These are phyloP conservation scores for Globisporangium okanoganense DNA, from an alignment of 352 stramenopile genomes.

Conservation along the genomic window DNA sequence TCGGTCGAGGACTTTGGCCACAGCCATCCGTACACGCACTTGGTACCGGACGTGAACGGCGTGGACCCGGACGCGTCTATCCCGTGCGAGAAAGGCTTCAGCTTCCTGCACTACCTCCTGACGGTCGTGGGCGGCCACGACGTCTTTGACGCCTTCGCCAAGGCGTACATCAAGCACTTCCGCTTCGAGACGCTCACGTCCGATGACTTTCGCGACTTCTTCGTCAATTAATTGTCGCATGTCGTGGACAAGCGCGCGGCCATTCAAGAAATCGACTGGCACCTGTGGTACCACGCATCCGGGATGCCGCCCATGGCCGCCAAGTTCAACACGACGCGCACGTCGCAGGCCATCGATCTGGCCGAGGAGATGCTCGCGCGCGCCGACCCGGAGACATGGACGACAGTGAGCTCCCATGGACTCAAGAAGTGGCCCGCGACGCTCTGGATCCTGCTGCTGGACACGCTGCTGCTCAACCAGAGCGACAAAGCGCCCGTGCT, in stretches of 20 bases:
- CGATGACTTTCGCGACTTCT: constrained; percentile 67
- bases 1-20: constrained; percentile 47
- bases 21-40: constrained; percentile 79
- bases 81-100: constrained; percentile 95
- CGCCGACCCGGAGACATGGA: constrained; percentile 27
- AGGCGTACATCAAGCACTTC: constrained; percentile 90
- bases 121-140: constrained; percentile 36
- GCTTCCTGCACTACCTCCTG: constrained; percentile 80
- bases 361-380: constrained; percentile 34
- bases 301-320: constrained; percentile 87
- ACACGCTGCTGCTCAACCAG: constrained; percentile 36
- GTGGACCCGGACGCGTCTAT: constrained; percentile 93
- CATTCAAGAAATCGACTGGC: constrained; percentile 89
- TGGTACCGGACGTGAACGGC: constrained; percentile 84
- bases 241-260: constrained; percentile 23
- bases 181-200: constrained; percentile 87
- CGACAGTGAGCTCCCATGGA: neutral
- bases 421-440: constrained; percentile 36
- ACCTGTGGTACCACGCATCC: constrained; percentile 87
- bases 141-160: constrained; percentile 82
- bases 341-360: constrained; percentile 32
- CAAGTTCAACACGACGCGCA: constrained; percentile 87
- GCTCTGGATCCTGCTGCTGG: constrained; percentile 55
- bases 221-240: constrained; percentile 71
- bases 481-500: neutral